Evolutionary conservation across 371 early-diverging fungal species (phyloP), one percentile per base, ranked within the genome.

Genomic region (Mucor irregularis): DNA sequence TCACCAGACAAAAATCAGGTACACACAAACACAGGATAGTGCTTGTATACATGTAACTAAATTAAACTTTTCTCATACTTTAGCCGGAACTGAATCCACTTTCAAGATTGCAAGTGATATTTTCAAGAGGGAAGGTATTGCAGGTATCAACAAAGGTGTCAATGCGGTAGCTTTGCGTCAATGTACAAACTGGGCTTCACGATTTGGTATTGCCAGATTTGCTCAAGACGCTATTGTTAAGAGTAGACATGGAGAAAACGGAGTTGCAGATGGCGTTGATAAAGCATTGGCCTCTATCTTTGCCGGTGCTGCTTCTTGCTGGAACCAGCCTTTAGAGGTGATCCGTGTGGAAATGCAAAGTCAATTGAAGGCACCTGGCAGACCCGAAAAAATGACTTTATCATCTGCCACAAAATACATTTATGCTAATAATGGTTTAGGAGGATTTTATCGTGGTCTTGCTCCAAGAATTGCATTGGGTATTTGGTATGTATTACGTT

Each of bases 271-370:
- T 24, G 73, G 67, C 24, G 44, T 73, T 33, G 88, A 93, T 53
- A 81, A 83, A 58, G 81, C 88, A 37, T 64, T 84, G 6, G 85
- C 96, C 3, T 92, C 93, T 21, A 84, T 87, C n/a, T 68, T 94
- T 48, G 95, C 91, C 56, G 96, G 95, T 61, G 94, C 91, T 13
- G 67, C 95, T 33, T 84, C 89, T 6, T 94, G 95, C 79, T 96
- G 96, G 96, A 95, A 95, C 68, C 96, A 96, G 75, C 96, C 96
- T 22, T 90, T 96, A 52, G 96, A 96, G 65, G 97, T 96, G 37
- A 97, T 97, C 49, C 90, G 97, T 25, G 93, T 97, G 10, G 97
- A 97, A 64, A 96, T 97, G 96, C 95, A 97, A 74, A 84, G 84
- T 48, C 95, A 94, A 71, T 79, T 90, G 55, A 91, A 94, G 74